Conservation (phyloP, 768 basidiomycete genomes). For the Pisolithus albus region DNA sequence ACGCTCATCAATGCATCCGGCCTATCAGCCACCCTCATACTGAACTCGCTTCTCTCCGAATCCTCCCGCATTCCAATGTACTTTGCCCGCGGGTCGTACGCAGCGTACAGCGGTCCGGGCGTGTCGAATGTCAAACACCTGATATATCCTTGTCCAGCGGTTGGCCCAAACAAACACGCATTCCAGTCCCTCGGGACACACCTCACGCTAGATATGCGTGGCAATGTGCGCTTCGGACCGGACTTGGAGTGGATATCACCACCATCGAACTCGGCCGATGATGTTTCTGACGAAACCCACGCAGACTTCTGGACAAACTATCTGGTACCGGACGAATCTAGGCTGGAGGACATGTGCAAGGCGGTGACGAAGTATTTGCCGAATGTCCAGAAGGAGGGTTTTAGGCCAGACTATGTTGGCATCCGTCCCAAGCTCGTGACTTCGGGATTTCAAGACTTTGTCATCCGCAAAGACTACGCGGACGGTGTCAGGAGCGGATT, state of each 20-base stretch:
- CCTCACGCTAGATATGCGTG: conserved; percentile 78
- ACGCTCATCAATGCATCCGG: conserved; percentile 82
- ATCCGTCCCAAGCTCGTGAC: conserved; percentile 83
- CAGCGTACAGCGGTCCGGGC: conserved; percentile 79
- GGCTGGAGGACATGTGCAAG: conserved; percentile 55
- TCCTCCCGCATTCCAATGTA: conserved; percentile 62
- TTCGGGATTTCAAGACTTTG: conserved; percentile 84
- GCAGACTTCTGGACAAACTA: conserved; percentile 72
- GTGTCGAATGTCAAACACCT: conserved; percentile 60
- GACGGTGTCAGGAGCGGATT: conserved; percentile 24
- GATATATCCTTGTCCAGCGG: conserved; percentile 87
- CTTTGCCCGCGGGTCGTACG: conserved; percentile 82
- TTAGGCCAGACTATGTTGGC: conserved; percentile 79
- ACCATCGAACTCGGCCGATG: conserved; percentile 25
- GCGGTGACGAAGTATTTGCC: conserved; percentile 76
- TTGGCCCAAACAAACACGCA: conserved; percentile 47
- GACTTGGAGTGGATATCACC: conserved; percentile 84
- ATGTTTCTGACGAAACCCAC: conserved; percentile 35
- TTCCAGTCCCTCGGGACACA: conserved; percentile 91
- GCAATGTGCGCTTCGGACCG: conserved; percentile 86
- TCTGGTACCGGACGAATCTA: conserved; percentile 57
- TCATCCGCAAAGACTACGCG: conserved; percentile 59
- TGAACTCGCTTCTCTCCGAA: conserved; percentile 60
- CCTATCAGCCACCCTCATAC: conserved; percentile 60
- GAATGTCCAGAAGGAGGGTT: conserved; percentile 46